These are phyloP conservation scores for Trametes maxima DNA, from an alignment of 768 basidiomycete species.

Conservation along the genomic window DNA sequence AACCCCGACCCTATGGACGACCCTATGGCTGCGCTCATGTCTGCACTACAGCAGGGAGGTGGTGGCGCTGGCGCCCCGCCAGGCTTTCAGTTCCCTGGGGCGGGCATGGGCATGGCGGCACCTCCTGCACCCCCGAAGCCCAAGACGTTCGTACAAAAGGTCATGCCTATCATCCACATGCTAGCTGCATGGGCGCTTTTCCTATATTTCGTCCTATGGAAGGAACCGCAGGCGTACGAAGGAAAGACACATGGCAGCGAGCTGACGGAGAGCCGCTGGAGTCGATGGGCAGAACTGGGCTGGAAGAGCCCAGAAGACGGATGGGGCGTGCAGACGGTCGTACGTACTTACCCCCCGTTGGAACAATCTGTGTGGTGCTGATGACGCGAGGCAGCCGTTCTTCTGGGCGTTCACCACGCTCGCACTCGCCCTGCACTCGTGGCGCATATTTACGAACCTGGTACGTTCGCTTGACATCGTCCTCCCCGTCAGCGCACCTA, in stretches of 20 bases:
- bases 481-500: neutral
- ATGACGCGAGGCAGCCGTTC: constrained; percentile 56
- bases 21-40: constrained; percentile 37
- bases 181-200: constrained; percentile 65
- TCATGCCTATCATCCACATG: constrained; percentile 68
- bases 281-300: constrained; percentile 63
- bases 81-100: constrained; percentile 34
- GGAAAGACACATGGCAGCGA: constrained; percentile 39
- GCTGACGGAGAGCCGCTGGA: constrained; percentile 46
- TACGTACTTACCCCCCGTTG: constrained; percentile 38
- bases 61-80: constrained; percentile 22
- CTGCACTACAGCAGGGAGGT: constrained; percentile 33
- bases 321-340: constrained; percentile 60
- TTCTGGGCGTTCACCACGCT: constrained; percentile 82
- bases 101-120: constrained; percentile 22
- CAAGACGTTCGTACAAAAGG: constrained; percentile 54
- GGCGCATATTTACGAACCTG: constrained; percentile 69
- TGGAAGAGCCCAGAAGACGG: constrained; percentile 40
- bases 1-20: constrained; percentile 26
- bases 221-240: constrained; percentile 57
- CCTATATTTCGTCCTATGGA: constrained; percentile 66
- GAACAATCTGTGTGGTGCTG: neutral
- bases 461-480: constrained; percentile 44
- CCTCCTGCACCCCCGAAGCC: constrained; percentile 27
- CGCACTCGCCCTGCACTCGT: constrained; percentile 69